Percentiles rank a stretch among this genome's conserved stretches.
Conservation (phyloP, 331 rosid species). For the Prunus yedoensis region DNA sequence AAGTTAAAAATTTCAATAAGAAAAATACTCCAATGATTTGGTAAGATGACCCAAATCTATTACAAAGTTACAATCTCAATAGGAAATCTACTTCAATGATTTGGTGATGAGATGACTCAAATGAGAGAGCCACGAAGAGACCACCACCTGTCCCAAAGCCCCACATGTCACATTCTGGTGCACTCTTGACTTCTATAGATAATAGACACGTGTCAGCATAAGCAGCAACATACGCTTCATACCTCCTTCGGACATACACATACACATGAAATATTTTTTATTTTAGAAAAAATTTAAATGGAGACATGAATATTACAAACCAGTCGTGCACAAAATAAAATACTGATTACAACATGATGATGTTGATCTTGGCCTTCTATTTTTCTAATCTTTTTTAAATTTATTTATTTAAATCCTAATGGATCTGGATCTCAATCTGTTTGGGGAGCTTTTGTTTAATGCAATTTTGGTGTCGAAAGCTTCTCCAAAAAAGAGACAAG, state of each 20-base stretch:
- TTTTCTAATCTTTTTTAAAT: not conserved
- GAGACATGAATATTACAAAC: constrained; percentile 22
- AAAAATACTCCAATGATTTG: too few species aligned
- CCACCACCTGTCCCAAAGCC: too few species aligned
- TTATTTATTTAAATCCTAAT: not conserved
- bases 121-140: too few species aligned
- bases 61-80: not conserved
- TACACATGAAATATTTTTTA: not conserved
- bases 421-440: constrained; percentile 34
- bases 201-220: too few species aligned
- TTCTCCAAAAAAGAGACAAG: constrained; percentile 22
- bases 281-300: not conserved
- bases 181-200: too few species aligned
- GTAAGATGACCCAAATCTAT: too few species aligned
- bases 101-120: too few species aligned
- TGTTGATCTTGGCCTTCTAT: constrained; percentile 24
- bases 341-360: not conserved
- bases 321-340: constrained; percentile 43
- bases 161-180: too few species aligned
- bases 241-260: not conserved
- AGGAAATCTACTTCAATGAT: too few species aligned
- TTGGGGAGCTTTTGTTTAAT: constrained; percentile 2
- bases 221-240: too few species aligned
- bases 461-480: constrained; percentile 13
- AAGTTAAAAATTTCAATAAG: too few species aligned